Evolutionary conservation across 2,329 filamentous ascomycete species (phyloP), one percentile per base, ranked within the genome.

Genomic region (Ceratocystis albifundus): DNA sequence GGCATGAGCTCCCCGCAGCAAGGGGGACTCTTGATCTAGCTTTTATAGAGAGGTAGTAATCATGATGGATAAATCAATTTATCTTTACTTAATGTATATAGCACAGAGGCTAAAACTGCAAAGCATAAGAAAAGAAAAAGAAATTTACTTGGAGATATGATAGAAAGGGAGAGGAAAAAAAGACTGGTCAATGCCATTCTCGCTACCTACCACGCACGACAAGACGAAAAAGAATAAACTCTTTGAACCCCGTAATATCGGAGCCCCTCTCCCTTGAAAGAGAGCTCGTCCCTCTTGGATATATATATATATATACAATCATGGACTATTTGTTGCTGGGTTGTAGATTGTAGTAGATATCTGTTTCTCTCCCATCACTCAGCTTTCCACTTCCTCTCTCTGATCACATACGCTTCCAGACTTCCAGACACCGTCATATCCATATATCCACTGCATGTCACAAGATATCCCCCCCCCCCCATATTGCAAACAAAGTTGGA

Each of bases 251-350:
- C 22, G 15, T 57, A n/a, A 4, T 32, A 57, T 57, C 28, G 53
- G n/a, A 6, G 53, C 30, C 12, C 30, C 25, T n/a, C 53, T 57
- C 53, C 53, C 53, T 57, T 57, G 12, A 8, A 36, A 32, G 25
- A 57, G 4, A 1, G 28, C 25, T n/a, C n/a, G 28, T 15, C 53
- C 22, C 30, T 32, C 25, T 57, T 57, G 15, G 28, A 57, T 57
- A 57, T 57, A 57, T 30, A 28, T 32, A 32, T 12, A 57, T 57
- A 57, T 57, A 57, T 57, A 57, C n/a, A 28, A 57, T 57, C 25
- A 57, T 57, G 53, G 53, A 3, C 15, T 25, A 28, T 17, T 57
- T 28, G 53, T 22, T 17, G 10, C n/a, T 22, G 4, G 30, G 28
- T n/a, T 1, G 53, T 17, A 32, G 53, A n/a, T 32, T 17, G 53